phyloP scores from a whole-genome alignment of 495 filamentous ascomycete species.

The Aspergillus cavernicola region DNA sequence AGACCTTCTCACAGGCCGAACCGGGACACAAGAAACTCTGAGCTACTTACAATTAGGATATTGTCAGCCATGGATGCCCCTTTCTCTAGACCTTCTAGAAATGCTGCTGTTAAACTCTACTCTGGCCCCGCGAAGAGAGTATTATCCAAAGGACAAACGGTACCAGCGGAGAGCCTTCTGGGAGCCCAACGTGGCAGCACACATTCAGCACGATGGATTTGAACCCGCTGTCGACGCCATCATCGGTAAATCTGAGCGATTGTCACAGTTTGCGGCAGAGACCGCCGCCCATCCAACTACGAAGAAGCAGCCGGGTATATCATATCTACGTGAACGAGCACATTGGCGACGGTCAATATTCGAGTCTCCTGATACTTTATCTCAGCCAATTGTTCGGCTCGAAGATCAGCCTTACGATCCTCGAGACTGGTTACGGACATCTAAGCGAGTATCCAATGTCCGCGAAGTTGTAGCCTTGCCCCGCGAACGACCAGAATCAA shows the following conservation, averaged over 20 bases:
- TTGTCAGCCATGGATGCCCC: constrained; percentile 45
- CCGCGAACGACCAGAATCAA: constrained; percentile 17
- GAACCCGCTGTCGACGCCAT: constrained; percentile 38
- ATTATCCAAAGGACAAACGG: constrained; percentile 51
- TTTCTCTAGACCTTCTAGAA: constrained; percentile 31
- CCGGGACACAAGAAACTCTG: constrained; percentile 59
- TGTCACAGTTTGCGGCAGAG: constrained; percentile 26
- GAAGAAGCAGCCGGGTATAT: neutral
- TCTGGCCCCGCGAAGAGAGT: constrained; percentile 51
- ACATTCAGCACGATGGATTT: constrained; percentile 54
- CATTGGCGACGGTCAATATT: constrained; percentile 35
- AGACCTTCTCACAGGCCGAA: constrained; percentile 53
- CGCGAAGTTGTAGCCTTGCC: constrained; percentile 29
- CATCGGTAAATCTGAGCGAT: constrained; percentile 29
- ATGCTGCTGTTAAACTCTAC: constrained; percentile 41
- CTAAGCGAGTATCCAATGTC: constrained; percentile 16
- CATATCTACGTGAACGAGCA: constrained; percentile 34
- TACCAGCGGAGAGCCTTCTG: constrained; percentile 49
- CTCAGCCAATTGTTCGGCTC: neutral
- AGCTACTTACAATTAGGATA: constrained; percentile 41
- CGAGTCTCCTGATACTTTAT: constrained; percentile 24
- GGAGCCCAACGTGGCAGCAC: constrained; percentile 36
- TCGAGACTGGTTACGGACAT: constrained; percentile 7
- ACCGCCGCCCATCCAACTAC: neutral
- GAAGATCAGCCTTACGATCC: constrained; percentile 12